Evolutionary conservation across 352 stramenopile genomes (phyloP), one percentile per base, ranked within the genome.

Genomic region (Blastocystis sp.): DNA sequence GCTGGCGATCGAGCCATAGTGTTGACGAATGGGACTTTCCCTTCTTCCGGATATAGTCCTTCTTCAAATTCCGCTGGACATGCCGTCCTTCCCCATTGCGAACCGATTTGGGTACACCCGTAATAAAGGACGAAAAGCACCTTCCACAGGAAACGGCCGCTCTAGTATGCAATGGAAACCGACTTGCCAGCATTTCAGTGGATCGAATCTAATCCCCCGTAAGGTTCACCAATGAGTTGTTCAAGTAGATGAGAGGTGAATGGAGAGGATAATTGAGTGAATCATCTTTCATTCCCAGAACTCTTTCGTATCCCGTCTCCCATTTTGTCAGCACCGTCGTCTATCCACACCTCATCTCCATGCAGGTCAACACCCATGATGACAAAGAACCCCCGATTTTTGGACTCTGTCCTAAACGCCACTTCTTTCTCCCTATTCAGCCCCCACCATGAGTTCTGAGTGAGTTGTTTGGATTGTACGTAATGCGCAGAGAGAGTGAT

Each of bases 391-490:
- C 28, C 28, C 28, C 28, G 28, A 34, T 34, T 34, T 34, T 34
- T 34, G 28, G 28, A 34, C 28, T 34, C 28, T 34, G 28, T 34
- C 28, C 56, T 34, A 7, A 61, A 17, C 45, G 11, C 17, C 53
- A 38, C 28, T 34, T 34, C n/a, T 81, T 67, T 81, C 59, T 53
- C 40, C 21, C 41, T 9, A 66, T 45, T 45, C 71, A 64, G 40
- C 28, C 71, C 5, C 1, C n/a, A 48, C 43, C n/a, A 81, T 81
- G 71, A 81, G 71, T 66, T 81, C 71, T 23, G 71, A 81, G 71
- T 81, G 10, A 14, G 34, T 17, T 23, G 62, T 81, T 64, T 23
- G 11, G n/a, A n/a, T n/a, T 1, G 17, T 48, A 10, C 17, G 4
- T 74, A 65, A 64, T 52, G 21, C 0, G 43, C 66, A 81, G 71